Base-by-base conservation (phyloP, 2,329 filamentous ascomycete species). In the Penicillium sp. region DNA sequence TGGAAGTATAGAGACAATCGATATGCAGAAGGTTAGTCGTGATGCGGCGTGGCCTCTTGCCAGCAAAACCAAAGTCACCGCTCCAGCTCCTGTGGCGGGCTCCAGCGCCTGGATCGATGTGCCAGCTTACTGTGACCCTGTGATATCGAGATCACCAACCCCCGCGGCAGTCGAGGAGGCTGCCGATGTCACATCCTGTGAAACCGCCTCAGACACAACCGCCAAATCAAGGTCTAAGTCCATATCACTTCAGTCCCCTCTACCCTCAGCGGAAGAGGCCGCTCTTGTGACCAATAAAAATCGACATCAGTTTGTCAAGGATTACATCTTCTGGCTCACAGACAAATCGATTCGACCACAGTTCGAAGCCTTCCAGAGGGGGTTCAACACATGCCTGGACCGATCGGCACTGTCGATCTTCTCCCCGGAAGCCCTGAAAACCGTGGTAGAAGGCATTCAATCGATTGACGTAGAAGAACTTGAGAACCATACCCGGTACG, bases 281-380 rank as follows among this genome's bases (percentile, higher is more conserved):
- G 82, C 84, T 0, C 76, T 90, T n/a, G 91, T 97, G 26, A 96
- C 90, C 0, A 87, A 88, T 63, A 82, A 81, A 37, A 97, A 95
- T 70, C 86, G 92, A 43, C 81, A 86, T 50, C 82, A 85, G 31
- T 99, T 91, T 65, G 86, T 96, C 4, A 83, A 81, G 53, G 90
- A 96, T 72, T 97, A 97, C 72, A 88, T 95, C 62, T 82, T 82
- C 56, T 95, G 92, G 80, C 81, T 97, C 26, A 90, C 89, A 0
- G 84, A 91, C 67, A 81, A 89, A 37, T 94, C 91, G 0, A 81
- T 97, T 40, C 78, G 80, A 0, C 85, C 88, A 0, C 92, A 97
- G 69, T 92, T 87, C 64, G 80, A 85, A 50, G 90, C 93, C 1
- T 96, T 99, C 70, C 81, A 86, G 26, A 82, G 83, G 22, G 94